Evolutionary conservation across 192 early-diverging fungal species (phyloP).

Genomic region (Coemansia furcata): DNA sequence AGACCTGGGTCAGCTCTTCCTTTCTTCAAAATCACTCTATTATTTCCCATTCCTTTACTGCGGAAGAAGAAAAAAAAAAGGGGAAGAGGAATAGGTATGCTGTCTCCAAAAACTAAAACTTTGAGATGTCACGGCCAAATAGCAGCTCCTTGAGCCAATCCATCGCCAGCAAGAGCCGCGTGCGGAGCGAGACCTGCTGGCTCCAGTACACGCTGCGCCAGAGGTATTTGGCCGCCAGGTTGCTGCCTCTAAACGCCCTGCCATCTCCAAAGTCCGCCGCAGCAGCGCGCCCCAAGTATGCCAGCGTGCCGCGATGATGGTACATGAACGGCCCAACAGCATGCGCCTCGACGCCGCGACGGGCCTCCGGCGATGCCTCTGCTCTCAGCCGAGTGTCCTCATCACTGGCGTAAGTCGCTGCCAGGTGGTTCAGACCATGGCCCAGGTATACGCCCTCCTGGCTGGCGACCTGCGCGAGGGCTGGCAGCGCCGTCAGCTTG

Average conservation of each 20-base stretch:
- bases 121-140: slow-evolving; percentile 85
- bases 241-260: slow-evolving; percentile 42
- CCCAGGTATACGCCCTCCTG: slow-evolving; percentile 87
- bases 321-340: slow-evolving; percentile 62
- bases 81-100: no score
- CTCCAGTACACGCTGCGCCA: slow-evolving; percentile 56
- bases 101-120: slow-evolving; percentile 13
- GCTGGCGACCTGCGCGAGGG: slow-evolving; percentile 87
- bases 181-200: slow-evolving; percentile 68
- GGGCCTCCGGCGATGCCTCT: not conserved
- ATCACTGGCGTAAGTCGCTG: not conserved
- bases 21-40: no score
- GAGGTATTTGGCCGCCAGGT: slow-evolving; percentile 48
- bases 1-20: slow-evolving; percentile 16
- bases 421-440: slow-evolving; percentile 56
- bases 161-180: slow-evolving; percentile 72
- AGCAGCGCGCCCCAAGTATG: slow-evolving; percentile 62
- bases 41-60: no score
- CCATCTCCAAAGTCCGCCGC: slow-evolving; percentile 53
- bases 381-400: not conserved
- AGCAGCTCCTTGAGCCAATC: slow-evolving; percentile 89
- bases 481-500: slow-evolving; percentile 69
- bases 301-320: slow-evolving; percentile 64
- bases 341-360: slow-evolving; percentile 5
- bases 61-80: no score